Base-by-base conservation (phyloP, 1,139 yeast species). In the Wickerhamomyces sp. region DNA sequence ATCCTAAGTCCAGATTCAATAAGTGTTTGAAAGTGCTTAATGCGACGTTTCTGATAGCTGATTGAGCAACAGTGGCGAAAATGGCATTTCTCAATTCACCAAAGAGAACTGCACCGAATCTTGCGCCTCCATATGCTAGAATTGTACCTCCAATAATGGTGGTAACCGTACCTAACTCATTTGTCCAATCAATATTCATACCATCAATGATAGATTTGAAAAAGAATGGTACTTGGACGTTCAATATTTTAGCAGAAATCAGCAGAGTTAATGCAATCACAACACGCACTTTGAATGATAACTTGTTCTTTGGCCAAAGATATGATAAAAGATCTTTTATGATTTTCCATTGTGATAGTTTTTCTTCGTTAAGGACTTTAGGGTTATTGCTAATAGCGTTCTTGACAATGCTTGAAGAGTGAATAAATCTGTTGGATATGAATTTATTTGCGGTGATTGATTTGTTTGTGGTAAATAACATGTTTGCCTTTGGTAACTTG, bases 21-120 rank as follows among this genome's bases (percentile, higher is more conserved):
- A 92, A 67, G 61, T 90, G 97, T 36, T 69, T 72, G 60, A 92
- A 92, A 0, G 97, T 90, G 56, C 85, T 87, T 33, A 82, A 70
- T 1, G 98, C 96, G 25, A 92, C 97, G 43, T 83, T 74, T 54
- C 90, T 80, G 52, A 94, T 92, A 14, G 99, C 97, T 52, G 82
- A 79, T 61, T 92, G 99, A 5, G 97, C 95, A 19, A 94, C 98
- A 31, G 86, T 77, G 1, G 98, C 97, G 67, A 92, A 92, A 9
- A 92, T 80, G 1, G 98, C 98, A 60, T 92, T 92, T 53, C 97
- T 69, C 49, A 92, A 68, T 60, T 92, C 98, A 22, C 97, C 98
- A 64, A 92, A 87, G 14, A 92, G 64, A 2, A 90, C 95, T 4
- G 98, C 85, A 17, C 97, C 97, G 58, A 94, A 89, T 45, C 98